Conservation (phyloP, 2,329 filamentous ascomycete species). For the Delphinella strobiligena region DNA sequence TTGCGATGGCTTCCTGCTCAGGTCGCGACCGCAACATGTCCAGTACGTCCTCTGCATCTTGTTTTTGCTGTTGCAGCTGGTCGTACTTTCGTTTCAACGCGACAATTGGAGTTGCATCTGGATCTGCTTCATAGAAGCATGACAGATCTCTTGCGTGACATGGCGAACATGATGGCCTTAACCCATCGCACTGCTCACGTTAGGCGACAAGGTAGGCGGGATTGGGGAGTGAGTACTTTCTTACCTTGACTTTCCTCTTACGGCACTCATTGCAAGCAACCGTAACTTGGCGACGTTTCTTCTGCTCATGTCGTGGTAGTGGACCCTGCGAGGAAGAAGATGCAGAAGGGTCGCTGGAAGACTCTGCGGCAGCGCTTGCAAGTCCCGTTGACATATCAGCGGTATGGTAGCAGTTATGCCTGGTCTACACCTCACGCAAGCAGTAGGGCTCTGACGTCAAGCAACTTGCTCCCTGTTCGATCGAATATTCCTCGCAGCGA, state of each 20-base stretch:
- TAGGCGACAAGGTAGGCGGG: neutral
- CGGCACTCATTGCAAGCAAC: neutral
- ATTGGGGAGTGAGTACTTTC: neutral
- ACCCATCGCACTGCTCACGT: neutral
- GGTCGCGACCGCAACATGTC: neutral
- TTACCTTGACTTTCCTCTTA: neutral
- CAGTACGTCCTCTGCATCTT: neutral
- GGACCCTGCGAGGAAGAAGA: neutral
- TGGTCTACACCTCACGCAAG: too few species aligned
- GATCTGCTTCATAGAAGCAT: slow-evolving; percentile 1
- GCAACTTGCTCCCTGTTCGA: too few species aligned
- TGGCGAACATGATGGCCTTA: neutral
- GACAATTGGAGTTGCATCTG: slow-evolving; percentile 1
- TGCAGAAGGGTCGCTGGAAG: neutral
- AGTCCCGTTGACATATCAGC: neutral
- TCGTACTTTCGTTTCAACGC: slow-evolving; percentile 1
- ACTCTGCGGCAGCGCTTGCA: neutral
- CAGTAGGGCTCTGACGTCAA: too few species aligned
- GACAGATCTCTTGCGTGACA: neutral
- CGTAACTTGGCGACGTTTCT: neutral
- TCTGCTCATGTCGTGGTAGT: neutral
- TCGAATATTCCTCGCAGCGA: too few species aligned
- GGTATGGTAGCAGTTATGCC: too few species aligned
- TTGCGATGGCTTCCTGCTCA: neutral
- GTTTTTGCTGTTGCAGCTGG: neutral